Evolutionary conservation across 768 basidiomycete species (phyloP), one percentile per base, ranked within the genome.

Genomic region (Amyloporia xantha): DNA sequence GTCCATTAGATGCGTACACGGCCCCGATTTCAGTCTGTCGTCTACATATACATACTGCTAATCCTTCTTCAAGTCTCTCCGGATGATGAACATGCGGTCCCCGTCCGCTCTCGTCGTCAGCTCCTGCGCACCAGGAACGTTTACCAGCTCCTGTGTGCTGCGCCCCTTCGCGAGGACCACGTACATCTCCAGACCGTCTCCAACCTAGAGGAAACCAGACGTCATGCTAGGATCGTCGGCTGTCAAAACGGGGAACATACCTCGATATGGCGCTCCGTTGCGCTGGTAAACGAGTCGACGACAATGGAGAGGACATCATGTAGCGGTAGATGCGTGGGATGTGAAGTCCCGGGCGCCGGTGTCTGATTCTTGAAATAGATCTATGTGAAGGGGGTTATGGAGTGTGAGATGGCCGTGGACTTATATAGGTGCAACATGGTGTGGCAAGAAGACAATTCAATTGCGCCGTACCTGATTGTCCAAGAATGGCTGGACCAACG

Each of bases 221-320:
- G n/a, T n/a, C n/a, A n/a, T n/a, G n/a, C n/a, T n/a, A n/a, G n/a
- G n/a, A n/a, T n/a, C n/a, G n/a, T n/a, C n/a, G n/a, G n/a, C n/a
- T n/a, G n/a, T n/a, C n/a, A n/a, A n/a, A n/a, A n/a, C n/a, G n/a
- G n/a, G n/a, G n/a, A n/a, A 60, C 74, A 53, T 53, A 89, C 89
- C 81, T 98, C 94, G 63, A 98, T 98, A 68, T 98, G 95, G 55
- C 96, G 82, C 71, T 99, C 96, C 12, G 96, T 98, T 23, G 96
- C 96, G 56, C 90, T 81, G 23, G 94, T 95, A 68, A 98, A 99
- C 7, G 91, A 90, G 71, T 99, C 95, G 52, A 91, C 87, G 59
- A 97, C 91, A 64, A 99, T 79, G 25, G 79, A 71, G 47, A 96
- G 71, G 6, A 97, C 92, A 10, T 81, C 81, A 20, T 74, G 62